Evolutionary conservation across 805 yeast species (phyloP).

Genomic region (Ogataea pignaliae): DNA sequence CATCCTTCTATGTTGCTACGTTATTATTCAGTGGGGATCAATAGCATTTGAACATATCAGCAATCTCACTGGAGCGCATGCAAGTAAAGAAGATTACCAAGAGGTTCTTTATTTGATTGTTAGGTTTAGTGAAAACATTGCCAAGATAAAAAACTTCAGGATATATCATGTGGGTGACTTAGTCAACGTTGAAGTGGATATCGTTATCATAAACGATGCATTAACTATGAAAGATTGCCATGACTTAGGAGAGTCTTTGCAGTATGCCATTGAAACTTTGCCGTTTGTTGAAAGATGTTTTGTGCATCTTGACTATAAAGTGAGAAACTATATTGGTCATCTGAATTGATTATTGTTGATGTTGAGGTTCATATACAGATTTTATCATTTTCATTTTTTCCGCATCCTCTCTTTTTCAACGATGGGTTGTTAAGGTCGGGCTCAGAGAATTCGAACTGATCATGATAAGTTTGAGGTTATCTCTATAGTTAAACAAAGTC

Average conservation of each 20-base stretch:
- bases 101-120: conserved; percentile 62
- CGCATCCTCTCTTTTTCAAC: too few relatives aligned
- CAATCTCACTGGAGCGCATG: conserved; percentile 72
- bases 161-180: conserved; percentile 79
- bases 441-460: too few relatives aligned
- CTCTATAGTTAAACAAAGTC: too few relatives aligned
- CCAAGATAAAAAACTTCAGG: conserved; percentile 58
- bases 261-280: conserved; percentile 72
- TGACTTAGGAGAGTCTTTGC: conserved; percentile 77
- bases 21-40: conserved; percentile 57
- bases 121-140: conserved; percentile 65
- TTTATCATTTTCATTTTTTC: too few relatives aligned
- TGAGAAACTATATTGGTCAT: conserved; percentile 36
- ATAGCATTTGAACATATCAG: conserved; percentile 70
- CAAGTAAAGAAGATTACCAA: conserved; percentile 57
- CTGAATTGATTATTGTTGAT: conserved; percentile 10
- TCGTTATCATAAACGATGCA: conserved; percentile 47
- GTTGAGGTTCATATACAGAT: too few relatives aligned
- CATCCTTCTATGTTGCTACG: conserved; percentile 52
- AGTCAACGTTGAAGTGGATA: conserved; percentile 70
- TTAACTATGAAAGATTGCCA: conserved; percentile 63
- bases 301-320: conserved; percentile 68
- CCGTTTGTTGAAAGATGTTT: conserved; percentile 78
- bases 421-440: too few relatives aligned
- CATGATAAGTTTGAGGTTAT: too few relatives aligned